phyloP scores from a whole-genome alignment of 179 eudicot genomes.

The Beta corolliflora region DNA sequence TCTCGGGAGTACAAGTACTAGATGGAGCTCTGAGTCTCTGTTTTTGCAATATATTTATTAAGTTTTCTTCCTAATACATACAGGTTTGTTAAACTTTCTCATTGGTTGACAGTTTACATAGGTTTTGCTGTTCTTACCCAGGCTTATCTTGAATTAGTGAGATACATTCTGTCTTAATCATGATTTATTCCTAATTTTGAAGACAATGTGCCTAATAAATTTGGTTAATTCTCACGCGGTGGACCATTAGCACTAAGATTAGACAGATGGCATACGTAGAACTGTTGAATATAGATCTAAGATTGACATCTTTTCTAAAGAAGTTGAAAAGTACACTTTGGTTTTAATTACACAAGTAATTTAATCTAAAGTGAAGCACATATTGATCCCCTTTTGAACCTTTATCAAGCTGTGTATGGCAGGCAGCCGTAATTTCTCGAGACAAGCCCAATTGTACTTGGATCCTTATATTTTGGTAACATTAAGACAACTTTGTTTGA shows the following conservation, averaged over 20 bases:
- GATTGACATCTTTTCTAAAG: conserved; percentile 5
- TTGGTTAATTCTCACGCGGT: not conserved
- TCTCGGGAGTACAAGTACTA: too few relatives aligned
- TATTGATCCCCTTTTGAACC: not conserved
- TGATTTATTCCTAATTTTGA: conserved; percentile 11
- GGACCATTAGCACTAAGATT: not conserved
- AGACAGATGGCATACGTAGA: conserved; percentile 21
- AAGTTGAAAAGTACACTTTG: conserved; percentile 19
- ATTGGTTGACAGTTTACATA: too few relatives aligned
- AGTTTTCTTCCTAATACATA: too few relatives aligned
- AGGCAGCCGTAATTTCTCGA: conserved; percentile 35
- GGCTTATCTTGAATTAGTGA: not conserved
- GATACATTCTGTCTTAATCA: conserved; percentile 11
- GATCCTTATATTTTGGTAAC: not conserved
- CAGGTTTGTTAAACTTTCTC: too few relatives aligned
- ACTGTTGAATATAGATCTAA: conserved; percentile 17
- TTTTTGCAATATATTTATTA: too few relatives aligned
- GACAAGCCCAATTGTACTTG: conserved; percentile 28
- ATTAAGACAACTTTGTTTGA: not conserved
- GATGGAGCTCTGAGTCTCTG: too few relatives aligned
- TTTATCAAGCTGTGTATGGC: conserved; percentile 1
- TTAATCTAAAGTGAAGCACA: conserved; percentile 17
- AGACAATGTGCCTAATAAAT: not conserved
- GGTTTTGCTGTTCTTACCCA: too few relatives aligned
- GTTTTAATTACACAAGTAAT: not conserved